A percentile compares a stretch with the other conserved stretches of the same genome.
Evolutionary conservation across 2,329 filamentous ascomycete genomes (phyloP).

Genomic region (Hypoxylon sp.): DNA sequence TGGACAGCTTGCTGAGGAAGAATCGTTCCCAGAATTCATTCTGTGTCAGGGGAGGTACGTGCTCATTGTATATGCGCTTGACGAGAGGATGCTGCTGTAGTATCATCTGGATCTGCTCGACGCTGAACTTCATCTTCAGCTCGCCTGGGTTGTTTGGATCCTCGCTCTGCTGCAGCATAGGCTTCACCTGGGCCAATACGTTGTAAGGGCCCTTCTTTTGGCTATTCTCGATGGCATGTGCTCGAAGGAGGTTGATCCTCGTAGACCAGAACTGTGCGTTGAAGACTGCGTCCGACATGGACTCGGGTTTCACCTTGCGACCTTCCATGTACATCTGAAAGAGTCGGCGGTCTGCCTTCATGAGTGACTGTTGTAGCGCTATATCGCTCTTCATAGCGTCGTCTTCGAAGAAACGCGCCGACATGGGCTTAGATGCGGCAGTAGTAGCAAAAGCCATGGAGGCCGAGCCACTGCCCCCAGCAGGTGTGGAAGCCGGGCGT

Average conservation of each 20-base stretch:
- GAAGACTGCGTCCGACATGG: conserved; percentile 81
- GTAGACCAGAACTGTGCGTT: conserved; percentile 95
- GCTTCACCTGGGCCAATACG: conserved; percentile 88
- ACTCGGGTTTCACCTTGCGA: conserved; percentile 81
- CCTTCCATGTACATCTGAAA: conserved; percentile 89
- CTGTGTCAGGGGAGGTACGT: conserved; percentile 82
- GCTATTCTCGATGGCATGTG: conserved; percentile 86
- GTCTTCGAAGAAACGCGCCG: conserved; percentile 81
- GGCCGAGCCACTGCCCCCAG: conserved; percentile 61
- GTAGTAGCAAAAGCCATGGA: conserved; percentile 82
- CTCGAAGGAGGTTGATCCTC: conserved; percentile 82
- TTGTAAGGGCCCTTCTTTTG: conserved; percentile 94
- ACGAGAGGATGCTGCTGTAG: conserved; percentile 93
- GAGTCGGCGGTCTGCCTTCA: conserved; percentile 79
- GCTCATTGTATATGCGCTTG: conserved; percentile 89
- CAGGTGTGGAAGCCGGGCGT: conserved; percentile 52
- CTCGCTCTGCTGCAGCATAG: conserved; percentile 65
- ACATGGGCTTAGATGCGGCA: conserved; percentile 61
- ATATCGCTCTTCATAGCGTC: conserved; percentile 77
- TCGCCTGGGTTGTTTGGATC: conserved; percentile 58
- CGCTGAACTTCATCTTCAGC: conserved; percentile 82
- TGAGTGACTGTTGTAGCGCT: conserved; percentile 84
- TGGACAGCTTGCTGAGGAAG: conserved; percentile 88
- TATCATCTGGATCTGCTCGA: conserved; percentile 92
- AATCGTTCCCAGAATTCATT: conserved; percentile 92